Evolutionary conservation across 1,284 basidiomycete genomes (phyloP), one percentile per base, ranked within the genome.

Genomic region (Ganoderma resinaceum): DNA sequence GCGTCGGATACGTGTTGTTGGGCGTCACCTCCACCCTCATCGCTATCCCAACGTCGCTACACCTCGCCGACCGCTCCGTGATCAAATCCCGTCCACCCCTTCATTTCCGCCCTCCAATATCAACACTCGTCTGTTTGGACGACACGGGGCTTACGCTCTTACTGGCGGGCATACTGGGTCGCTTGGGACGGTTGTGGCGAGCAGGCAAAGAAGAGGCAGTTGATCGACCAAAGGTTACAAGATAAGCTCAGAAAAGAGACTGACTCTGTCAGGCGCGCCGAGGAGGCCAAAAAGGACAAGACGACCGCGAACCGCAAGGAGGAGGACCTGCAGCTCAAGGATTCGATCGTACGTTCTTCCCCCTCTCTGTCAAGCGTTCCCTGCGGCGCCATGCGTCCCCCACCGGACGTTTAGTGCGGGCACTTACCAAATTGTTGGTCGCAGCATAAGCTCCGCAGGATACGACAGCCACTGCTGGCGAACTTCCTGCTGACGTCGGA

Each of bases 211-310:
- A 93, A 93, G 80, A 83, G 92, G 71, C 90, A 93, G 74, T 74
- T 91, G 77, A 91, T 91, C 78, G 92, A 94, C 77, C 89, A 92
- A 78, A 89, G 91, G 82, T 84, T 94, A 82, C 92, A 93, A 83
- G 85, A 84, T 82, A 94, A 92, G 82, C 85, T 94, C 72, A 85
- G 87, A 78, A 91, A 89, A 85, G 92, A 94, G 80, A 92, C 90
- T 85, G 92, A 93, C 80, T 84, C 89, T 83, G 91, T 93, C 82
- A 88, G 92, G 79, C 85, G 89, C 78, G 89, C 90, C 73, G 92
- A 93, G 84, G 92, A 94, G 80, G 90, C 89, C 68, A 93, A 93
- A 82, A 92, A 91, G 78, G 91, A 93, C 81, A 92, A 92, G 80
- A 87, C 87, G 53, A 73, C 76, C 46, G 91, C 92, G 59, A 92